Evolutionary conservation across 2,329 filamentous ascomycete species (phyloP).

Genomic region (Cladorrhinum sp.): DNA sequence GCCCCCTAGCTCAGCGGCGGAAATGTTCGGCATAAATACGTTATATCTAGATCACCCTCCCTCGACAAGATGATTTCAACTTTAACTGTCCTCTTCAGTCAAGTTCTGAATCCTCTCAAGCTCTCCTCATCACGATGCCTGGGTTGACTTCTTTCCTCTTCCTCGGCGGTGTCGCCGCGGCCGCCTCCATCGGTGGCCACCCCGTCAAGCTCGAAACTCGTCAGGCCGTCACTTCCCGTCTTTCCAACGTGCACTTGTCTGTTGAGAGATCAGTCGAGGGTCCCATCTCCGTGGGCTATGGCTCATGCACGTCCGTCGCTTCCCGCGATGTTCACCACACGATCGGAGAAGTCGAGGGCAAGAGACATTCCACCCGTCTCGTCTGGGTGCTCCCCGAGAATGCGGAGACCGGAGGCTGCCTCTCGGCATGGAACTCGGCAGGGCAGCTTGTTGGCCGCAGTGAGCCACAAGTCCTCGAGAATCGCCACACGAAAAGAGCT

Average conservation of each 20-base stretch:
- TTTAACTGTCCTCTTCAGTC: not conserved
- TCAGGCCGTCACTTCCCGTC: constrained; percentile 32
- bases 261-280: constrained; percentile 28
- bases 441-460: constrained; percentile 37
- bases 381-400: constrained; percentile 36
- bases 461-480: constrained; percentile 28
- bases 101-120: not conserved
- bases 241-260: constrained; percentile 34
- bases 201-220: constrained; percentile 36
- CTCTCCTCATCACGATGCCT: constrained; percentile 12
- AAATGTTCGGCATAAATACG: not conserved
- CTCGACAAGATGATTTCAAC: not conserved
- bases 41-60: not conserved
- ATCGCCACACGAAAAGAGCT: constrained; percentile 15
- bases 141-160: constrained; percentile 13
- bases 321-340: constrained; percentile 24
- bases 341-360: constrained; percentile 15
- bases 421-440: constrained; percentile 38
- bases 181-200: constrained; percentile 7
- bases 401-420: constrained; percentile 35
- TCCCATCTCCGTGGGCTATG: constrained; percentile 34
- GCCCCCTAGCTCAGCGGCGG: not conserved
- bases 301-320: constrained; percentile 29
- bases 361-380: constrained; percentile 22
- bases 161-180: constrained; percentile 13